Base-by-base conservation (phyloP, 225 moss, liverwort and hornwort species). In the Ulota crispa region DNA sequence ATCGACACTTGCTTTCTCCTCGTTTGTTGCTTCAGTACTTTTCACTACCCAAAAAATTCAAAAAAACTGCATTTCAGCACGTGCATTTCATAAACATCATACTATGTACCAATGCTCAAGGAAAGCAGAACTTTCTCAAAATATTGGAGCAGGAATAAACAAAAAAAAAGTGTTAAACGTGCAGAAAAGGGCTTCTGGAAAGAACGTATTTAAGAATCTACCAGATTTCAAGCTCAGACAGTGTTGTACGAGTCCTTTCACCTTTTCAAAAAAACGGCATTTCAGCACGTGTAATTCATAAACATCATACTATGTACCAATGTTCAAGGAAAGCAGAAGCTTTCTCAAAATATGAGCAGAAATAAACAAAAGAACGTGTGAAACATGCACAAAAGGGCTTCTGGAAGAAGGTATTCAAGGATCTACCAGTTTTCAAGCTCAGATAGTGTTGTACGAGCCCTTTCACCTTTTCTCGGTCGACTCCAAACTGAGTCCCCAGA, bases 401-500 rank as follows among this genome's bases (percentile, higher is more conserved):
- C 9, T 27, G n/a, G 65, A n/a, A 32, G 50, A 45, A 39, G 20
- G 32, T 50, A 24, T 63, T 34, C 63, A 15, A 71, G 60, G 76
- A 55, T 64, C 64, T 80, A 89, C 89, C 88, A 80, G 83, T 41
- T 54, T 87, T 86, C 59, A 97, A 90, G 82, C 70, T 86, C 78
- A 84, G 69, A 71, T 95, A 97, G 66, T 93, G 95, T 66, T 89
- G 87, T 3, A 89, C 87, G 73, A 97, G 95, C 65, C 87, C 87
- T 13, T 82, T 88, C n/a, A 94, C 88, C 37, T 93, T 90, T 82
- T 92, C 88, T 77, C 89, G 90, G 68, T 95, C 92, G 28, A 94
- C 95, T 68, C 97, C 97, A 89, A 95, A 95, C 76, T 95, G 89
- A 19, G 93, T 82, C 34, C 91, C 92, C 41, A 97, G 83, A 15